Conservation (phyloP, 164 flowering plant species). For the Aristolochia fimbriata region DNA sequence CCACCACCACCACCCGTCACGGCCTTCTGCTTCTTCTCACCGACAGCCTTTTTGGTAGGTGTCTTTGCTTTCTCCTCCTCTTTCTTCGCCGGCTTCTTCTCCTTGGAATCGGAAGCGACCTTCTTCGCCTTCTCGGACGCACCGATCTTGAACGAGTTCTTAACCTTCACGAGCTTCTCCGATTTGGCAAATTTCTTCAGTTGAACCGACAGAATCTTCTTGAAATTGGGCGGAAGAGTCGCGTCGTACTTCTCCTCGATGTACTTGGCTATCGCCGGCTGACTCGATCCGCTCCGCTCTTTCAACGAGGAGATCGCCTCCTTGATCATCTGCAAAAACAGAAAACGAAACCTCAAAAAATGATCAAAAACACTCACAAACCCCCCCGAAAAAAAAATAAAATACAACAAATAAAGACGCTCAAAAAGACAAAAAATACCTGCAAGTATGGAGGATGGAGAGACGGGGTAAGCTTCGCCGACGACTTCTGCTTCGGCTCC, state of each 20-base stretch:
- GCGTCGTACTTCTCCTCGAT: constrained; percentile 29
- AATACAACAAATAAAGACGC: too few relatives aligned
- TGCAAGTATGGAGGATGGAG: constrained; percentile 4
- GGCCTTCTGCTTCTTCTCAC: not conserved
- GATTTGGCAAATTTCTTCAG: constrained; percentile 29
- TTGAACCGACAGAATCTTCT: constrained; percentile 28
- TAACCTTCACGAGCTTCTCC: constrained; percentile 31
- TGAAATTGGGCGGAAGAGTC: constrained; percentile 30
- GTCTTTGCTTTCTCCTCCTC: too few relatives aligned
- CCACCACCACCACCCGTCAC: not conserved
- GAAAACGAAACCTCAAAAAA: not conserved
- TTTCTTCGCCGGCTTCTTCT: not conserved
- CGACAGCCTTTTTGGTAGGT: not conserved
- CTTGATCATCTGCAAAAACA: constrained; percentile 31
- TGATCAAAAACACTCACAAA: not conserved
- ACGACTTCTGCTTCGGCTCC: not conserved
- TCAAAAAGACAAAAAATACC: not conserved
- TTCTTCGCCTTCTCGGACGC: not conserved
- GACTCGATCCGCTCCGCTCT: constrained; percentile 47
- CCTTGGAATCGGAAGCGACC: not conserved
- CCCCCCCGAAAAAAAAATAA: too few relatives aligned
- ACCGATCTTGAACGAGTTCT: constrained; percentile 30
- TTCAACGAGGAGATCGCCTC: constrained; percentile 39
- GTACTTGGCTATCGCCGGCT: constrained; percentile 36
- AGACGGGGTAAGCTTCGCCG: not conserved